Evolutionary conservation across 2,329 filamentous ascomycete species (phyloP).

Genomic region (Colletotrichum higginsianum): DNA sequence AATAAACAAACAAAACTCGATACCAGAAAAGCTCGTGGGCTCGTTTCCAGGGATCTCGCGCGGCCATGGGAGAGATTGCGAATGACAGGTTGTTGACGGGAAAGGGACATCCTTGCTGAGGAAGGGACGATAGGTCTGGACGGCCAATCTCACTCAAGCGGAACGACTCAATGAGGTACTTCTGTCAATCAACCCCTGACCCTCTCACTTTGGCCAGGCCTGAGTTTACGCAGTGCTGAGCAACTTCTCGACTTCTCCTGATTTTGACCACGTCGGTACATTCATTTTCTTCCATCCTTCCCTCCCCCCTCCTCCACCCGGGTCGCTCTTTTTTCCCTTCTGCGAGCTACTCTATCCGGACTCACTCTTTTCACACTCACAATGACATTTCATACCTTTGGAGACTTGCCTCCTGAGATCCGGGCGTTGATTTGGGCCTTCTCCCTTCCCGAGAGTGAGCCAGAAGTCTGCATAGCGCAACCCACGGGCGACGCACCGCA

Average conservation of each 20-base stretch:
- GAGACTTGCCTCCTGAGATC: conserved; percentile 6
- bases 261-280: background rate
- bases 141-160: background rate
- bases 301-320: background rate
- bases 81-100: conserved; percentile 9
- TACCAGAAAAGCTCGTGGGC: background rate
- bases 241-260: background rate
- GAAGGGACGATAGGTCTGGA: conserved; percentile 1
- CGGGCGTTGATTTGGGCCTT: conserved; percentile 7
- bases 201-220: background rate
- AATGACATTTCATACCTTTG: conserved; percentile 4
- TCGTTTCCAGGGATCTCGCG: conserved; percentile 15
- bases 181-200: conserved; percentile 1
- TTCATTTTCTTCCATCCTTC: background rate
- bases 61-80: background rate
- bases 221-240: background rate
- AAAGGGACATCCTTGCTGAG: conserved; percentile 24
- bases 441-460: conserved; percentile 17
- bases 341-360: background rate
- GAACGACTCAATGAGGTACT: background rate
- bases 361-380: background rate
- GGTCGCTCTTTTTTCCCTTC: background rate
- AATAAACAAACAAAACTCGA: conserved; percentile 31
- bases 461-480: conserved; percentile 18
- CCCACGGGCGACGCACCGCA: conserved; percentile 14